Percentiles rank a stretch among this genome's conserved stretches.
Evolutionary conservation across 345 rosid species (phyloP).

Genomic region (Citrus australasica): DNA sequence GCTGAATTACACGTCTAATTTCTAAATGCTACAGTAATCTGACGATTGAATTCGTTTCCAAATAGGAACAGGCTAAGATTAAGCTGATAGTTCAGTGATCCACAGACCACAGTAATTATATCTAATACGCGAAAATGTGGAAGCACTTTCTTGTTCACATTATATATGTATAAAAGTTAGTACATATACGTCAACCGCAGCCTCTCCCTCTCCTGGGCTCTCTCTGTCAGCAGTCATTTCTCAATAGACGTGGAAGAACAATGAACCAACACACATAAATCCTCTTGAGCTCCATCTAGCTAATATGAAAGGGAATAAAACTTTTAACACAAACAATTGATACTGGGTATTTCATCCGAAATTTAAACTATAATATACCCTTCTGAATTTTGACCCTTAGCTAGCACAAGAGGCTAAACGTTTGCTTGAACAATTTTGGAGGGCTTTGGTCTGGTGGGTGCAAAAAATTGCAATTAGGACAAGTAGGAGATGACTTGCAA

Average conservation of each 20-base stretch:
- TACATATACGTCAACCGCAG: neutral
- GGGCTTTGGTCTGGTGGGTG: slow-evolving; percentile 58
- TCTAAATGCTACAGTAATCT: neutral
- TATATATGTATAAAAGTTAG: slow-evolving; percentile 1
- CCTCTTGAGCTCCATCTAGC: neutral
- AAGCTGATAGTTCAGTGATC: neutral
- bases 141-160: neutral
- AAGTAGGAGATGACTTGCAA: slow-evolving; percentile 63
- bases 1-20: neutral
- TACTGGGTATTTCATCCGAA: neutral
- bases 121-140: neutral
- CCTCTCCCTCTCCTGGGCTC: neutral
- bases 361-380: neutral
- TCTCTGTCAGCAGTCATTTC: slow-evolving; percentile 7
- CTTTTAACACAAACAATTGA: neutral
- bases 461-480: slow-evolving; percentile 94
- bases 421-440: slow-evolving; percentile 42
- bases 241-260: slow-evolving; percentile 4
- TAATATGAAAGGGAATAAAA: neutral
- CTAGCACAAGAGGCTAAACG: slow-evolving; percentile 61
- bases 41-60: neutral
- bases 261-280: slow-evolving; percentile 3
- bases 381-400: slow-evolving; percentile 7
- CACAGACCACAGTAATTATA: neutral
- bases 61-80: neutral